Base-by-base conservation (phyloP, 2,329 filamentous ascomycete species). In the Pseudomassariella vexata region DNA sequence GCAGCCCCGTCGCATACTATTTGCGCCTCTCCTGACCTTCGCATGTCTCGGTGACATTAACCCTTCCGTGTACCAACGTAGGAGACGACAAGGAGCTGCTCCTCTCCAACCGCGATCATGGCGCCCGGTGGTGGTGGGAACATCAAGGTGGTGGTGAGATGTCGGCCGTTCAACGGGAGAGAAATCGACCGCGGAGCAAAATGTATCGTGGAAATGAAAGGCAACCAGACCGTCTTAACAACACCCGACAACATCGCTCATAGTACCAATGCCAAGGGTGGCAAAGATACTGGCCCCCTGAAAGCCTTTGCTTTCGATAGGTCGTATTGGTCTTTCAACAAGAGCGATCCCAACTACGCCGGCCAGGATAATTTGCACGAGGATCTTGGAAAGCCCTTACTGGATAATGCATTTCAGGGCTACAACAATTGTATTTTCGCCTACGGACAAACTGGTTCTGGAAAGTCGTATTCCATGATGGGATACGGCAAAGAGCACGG, bases 381-480 rank as follows among this genome's bases (percentile, higher is more conserved):
- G 33, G 92, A 96, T 55, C 65, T 98, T 41, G 92, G 92, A 41
- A 77, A 79, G 47, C 92, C 92, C 32, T 72, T 98, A 37, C 73
- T 98, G 46, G 90, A 98, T 65, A 98, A 98, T 75, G 92, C 92
- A 12, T 98, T 98, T 56, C 79, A 90, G 52, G 92, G 92, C 26
- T 98, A 96, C 68, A 96, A 98, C 70, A 98, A 96, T 61, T 98
- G 92, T 70, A 98, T 98, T 53, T 98, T 98, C 57, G 92, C 92
- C 10, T 98, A 98, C 56, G 92, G 92, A 12, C 92, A 98, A 66
- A 98, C 92, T 2, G 92, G 92, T 46, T 96, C 92, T 1, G 92
- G 92, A 62, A 98, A 98, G 65, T 95, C 88, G 11, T 98, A 98
- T 61, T 95, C 89, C 19, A 98, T 98, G 90, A 98, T 98, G 92